These are phyloP conservation scores for Talaromyces liani DNA, from an alignment of 495 filamentous ascomycete species.

Conservation along the genomic window DNA sequence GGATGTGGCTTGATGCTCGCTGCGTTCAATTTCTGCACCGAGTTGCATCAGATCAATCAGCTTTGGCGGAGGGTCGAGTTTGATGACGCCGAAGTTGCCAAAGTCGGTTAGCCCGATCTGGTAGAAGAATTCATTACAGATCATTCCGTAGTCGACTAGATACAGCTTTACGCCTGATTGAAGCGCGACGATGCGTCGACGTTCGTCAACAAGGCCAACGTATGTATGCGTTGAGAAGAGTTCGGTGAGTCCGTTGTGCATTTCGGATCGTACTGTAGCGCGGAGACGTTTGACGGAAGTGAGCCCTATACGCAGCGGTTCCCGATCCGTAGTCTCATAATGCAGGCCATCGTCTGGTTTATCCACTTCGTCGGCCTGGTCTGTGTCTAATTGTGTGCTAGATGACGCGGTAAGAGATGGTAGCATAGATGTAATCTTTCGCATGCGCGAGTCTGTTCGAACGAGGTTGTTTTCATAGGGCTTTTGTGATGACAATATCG, in stretches of 20 bases:
- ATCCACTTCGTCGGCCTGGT: conserved; percentile 1
- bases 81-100: conserved; percentile 84
- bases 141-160: conserved; percentile 87
- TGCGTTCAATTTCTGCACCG: conserved; percentile 59
- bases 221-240: conserved; percentile 87
- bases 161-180: conserved; percentile 91
- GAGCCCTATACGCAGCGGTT: conserved; percentile 60
- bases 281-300: conserved; percentile 79
- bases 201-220: conserved; percentile 86
- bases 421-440: conserved; percentile 97
- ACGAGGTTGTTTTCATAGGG: conserved; percentile 85
- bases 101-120: conserved; percentile 95
- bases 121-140: conserved; percentile 90
- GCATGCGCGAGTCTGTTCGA: conserved; percentile 79
- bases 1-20: conserved; percentile 13
- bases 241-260: conserved; percentile 87
- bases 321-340: conserved; percentile 65
- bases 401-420: conserved; percentile 3
- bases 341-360: conserved; percentile 41
- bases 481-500: conserved; percentile 43
- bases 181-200: conserved; percentile 79
- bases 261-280: conserved; percentile 67
- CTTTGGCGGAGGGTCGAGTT: conserved; percentile 67
- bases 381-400: conserved; percentile 15
- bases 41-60: conserved; percentile 63